Base-by-base conservation (phyloP, 164 flowering plant species). In the Dillenia suffruticosa region DNA sequence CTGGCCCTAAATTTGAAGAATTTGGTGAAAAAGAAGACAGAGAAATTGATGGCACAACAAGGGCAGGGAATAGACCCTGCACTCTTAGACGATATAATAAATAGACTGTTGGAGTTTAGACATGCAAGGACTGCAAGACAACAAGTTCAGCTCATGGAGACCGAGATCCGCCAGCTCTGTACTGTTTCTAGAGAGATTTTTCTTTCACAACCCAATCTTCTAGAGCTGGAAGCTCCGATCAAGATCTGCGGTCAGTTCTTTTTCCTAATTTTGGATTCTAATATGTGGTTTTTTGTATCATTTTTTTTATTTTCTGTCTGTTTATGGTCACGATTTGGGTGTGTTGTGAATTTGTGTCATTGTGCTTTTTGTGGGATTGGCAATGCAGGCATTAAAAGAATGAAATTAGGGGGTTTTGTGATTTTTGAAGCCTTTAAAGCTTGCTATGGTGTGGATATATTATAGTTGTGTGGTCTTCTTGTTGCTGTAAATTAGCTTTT, bases 201-300 rank as follows among this genome's bases (percentile, higher is more conserved):
- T 51, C 75, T 82, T 5, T 68, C 68, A 12, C 86, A 82, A 61
- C 83, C 86, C 52, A 77, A 75, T 69, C 74, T 82, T 11, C 62
- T 82, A 17, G 83, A 82, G 73, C 78, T 82, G 12, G 82, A 78
- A 69, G 86, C 86, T 8, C 86, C 84, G 49, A 82, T 82, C 49
- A 82, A 82, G 81, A 80, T 82, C 70, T 82, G 86, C 63, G 86
- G 86, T 82, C 70, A 12, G 51, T 10, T 56, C 40, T 57, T 44
- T n/a, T 45, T 5, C 11, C 13, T 49, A 8, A 16, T 24, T 10
- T 44, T 54, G 45, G 15, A 5, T 16, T 47, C 24, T 48, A 0
- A 26, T 26, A 26, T 26, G 40, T 26, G 40, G 40, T 15, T 22
- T 47, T 24, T 12, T 49, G n/a, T 3, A 45, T 5, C 19, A 6